phyloP scores from a whole-genome alignment of 1,139 yeast species.

The Geotrichum histeridarum region DNA sequence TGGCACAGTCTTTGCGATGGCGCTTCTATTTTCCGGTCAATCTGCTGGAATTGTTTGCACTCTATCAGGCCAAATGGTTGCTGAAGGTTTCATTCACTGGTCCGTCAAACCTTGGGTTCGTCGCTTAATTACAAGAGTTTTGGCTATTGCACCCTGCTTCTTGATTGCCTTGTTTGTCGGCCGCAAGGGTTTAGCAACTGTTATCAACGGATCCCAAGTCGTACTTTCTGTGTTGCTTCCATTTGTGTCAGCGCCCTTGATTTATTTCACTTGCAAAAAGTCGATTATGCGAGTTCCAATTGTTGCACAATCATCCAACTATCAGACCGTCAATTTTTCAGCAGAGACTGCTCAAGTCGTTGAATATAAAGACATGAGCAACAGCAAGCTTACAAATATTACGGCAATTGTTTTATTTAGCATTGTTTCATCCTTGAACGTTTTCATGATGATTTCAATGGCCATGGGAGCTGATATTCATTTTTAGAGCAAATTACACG shows the following conservation, averaged over 20 bases:
- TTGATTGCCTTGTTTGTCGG: constrained; percentile 55
- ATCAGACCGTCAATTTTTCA: neutral
- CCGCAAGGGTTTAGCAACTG: constrained; percentile 52
- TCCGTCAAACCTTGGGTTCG: constrained; percentile 73
- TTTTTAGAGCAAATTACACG: constrained; percentile 31
- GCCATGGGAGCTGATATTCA: constrained; percentile 66
- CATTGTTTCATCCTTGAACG: constrained; percentile 64
- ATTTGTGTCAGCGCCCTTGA: constrained; percentile 81
- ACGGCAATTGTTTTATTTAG: constrained; percentile 63
- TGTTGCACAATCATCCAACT: neutral
- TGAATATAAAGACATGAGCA: constrained; percentile 54
- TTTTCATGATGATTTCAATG: constrained; percentile 66
- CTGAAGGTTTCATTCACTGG: constrained; percentile 81
- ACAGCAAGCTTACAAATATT: constrained; percentile 52
- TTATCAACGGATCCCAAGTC: constrained; percentile 73
- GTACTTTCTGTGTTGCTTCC: constrained; percentile 80
- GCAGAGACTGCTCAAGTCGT: neutral
- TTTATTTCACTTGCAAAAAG: constrained; percentile 73
- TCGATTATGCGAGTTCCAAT: constrained; percentile 65
- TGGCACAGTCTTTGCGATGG: constrained; percentile 72
- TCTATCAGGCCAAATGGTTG: constrained; percentile 79
- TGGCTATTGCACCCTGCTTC: constrained; percentile 70
- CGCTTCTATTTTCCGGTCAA: constrained; percentile 69
- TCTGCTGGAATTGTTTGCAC: constrained; percentile 85
- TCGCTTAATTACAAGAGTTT: constrained; percentile 61